Conservation (phyloP, 2,329 filamentous ascomycete species). For the Epichloe brachyelytri region DNA sequence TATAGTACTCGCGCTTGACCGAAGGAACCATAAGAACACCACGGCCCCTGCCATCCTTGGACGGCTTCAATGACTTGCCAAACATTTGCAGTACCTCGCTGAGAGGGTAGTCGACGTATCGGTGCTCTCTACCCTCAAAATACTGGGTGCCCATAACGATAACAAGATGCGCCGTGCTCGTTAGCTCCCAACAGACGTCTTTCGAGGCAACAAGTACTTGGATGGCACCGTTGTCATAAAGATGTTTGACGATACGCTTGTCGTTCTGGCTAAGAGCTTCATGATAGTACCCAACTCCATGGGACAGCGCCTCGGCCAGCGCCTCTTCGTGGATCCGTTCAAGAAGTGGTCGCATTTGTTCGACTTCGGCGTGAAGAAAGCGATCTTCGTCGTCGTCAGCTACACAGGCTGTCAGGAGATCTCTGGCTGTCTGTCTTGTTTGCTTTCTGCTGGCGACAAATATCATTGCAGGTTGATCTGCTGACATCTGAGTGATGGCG, state of each 20-base stretch:
- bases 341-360: slow-evolving; percentile 72
- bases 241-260: slow-evolving; percentile 84
- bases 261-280: slow-evolving; percentile 82
- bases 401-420: slow-evolving; percentile 76
- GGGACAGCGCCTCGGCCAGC: slow-evolving; percentile 76
- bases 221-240: slow-evolving; percentile 80
- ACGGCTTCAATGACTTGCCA: slow-evolving; percentile 72
- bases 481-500: slow-evolving; percentile 75
- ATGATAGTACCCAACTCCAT: slow-evolving; percentile 95
- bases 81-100: slow-evolving; percentile 97
- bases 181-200: slow-evolving; percentile 93
- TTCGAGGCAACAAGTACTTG: slow-evolving; percentile 67
- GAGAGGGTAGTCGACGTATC: slow-evolving; percentile 91
- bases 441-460: slow-evolving; percentile 94
- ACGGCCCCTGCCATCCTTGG: slow-evolving; percentile 66
- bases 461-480: slow-evolving; percentile 78
- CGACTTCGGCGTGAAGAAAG: slow-evolving; percentile 74
- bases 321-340: slow-evolving; percentile 75
- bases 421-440: slow-evolving; percentile 72
- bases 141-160: slow-evolving; percentile 97
- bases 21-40: slow-evolving; percentile 95
- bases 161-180: slow-evolving; percentile 77
- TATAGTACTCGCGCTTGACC: slow-evolving; percentile 94
- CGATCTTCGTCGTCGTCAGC: slow-evolving; percentile 87
- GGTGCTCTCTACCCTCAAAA: slow-evolving; percentile 90